phyloP scores from a whole-genome alignment of 768 basidiomycete genomes.

The Rhizopogon roseolus region DNA sequence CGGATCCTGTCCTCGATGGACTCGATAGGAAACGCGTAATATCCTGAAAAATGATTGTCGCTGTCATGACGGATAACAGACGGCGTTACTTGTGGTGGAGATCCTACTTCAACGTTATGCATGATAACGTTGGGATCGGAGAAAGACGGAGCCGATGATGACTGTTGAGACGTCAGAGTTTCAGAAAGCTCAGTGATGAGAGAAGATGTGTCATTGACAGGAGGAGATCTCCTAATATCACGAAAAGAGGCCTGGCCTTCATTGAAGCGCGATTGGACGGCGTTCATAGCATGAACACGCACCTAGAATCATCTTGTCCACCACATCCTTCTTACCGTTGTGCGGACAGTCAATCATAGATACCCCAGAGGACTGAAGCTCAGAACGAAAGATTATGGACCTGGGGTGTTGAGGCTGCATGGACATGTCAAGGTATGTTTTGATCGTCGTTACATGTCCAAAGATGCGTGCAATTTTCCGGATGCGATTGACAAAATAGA shows the following conservation, averaged over 20 bases:
- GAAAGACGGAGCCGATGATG: neutral
- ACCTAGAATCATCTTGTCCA: slow-evolving; percentile 46
- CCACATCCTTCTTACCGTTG: slow-evolving; percentile 31
- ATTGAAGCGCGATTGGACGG: neutral
- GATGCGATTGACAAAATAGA: slow-evolving; percentile 40
- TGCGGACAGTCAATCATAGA: slow-evolving; percentile 34
- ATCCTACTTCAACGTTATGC: neutral
- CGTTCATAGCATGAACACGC: slow-evolving; percentile 1
- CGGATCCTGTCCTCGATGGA: slow-evolving; percentile 5
- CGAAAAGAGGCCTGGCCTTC: neutral
- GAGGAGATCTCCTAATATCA: neutral
- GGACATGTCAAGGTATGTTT: slow-evolving; percentile 50
- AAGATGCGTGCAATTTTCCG: slow-evolving; percentile 38
- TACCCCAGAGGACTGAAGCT: too few relatives aligned
- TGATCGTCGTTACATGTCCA: slow-evolving; percentile 46
- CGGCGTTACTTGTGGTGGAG: neutral
- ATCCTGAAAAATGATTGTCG: slow-evolving; percentile 2
- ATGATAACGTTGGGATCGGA: neutral
- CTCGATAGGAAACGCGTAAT: neutral
- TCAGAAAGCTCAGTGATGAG: neutral
- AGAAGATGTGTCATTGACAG: neutral
- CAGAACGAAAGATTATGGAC: slow-evolving; percentile 29
- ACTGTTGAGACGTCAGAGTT: neutral
- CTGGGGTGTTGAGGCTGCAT: slow-evolving; percentile 29
- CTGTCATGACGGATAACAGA: slow-evolving; percentile 2